These are phyloP conservation scores for Echites panduratus DNA, from an alignment of 257 asterid species.

Conservation along the genomic window DNA sequence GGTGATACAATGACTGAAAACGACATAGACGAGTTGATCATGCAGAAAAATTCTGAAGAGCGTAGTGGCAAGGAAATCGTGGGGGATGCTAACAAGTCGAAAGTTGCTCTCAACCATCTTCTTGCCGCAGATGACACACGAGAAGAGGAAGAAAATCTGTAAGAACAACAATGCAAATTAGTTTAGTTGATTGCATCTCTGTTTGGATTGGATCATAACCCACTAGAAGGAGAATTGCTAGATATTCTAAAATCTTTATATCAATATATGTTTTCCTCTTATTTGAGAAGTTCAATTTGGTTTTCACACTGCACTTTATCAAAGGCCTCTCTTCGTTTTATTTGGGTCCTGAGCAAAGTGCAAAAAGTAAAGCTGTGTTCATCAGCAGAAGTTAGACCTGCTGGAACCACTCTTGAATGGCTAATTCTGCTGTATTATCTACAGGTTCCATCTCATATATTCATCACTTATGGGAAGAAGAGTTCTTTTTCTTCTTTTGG, in stretches of 20 bases:
- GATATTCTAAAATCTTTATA: not conserved
- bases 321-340: too few species aligned
- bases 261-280: not conserved
- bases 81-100: slow-evolving; percentile 47
- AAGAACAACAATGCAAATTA: not conserved
- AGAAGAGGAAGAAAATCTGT: slow-evolving; percentile 47
- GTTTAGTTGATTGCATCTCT: not conserved
- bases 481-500: too few species aligned
- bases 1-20: slow-evolving; percentile 27
- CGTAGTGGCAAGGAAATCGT: slow-evolving; percentile 26
- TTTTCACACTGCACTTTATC: too few species aligned
- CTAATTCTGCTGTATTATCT: too few species aligned
- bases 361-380: too few species aligned
- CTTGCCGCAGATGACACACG: slow-evolving; percentile 62
- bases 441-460: too few species aligned
- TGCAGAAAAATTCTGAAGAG: slow-evolving; percentile 27
- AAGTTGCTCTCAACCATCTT: slow-evolving; percentile 75
- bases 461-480: too few species aligned
- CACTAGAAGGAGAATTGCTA: not conserved
- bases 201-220: not conserved
- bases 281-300: too few species aligned
- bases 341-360: too few species aligned
- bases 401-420: too few species aligned
- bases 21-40: slow-evolving; percentile 33
- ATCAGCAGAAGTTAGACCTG: too few species aligned